Conservation (phyloP, 164 flowering plant genomes). For the Liquidambar formosana region DNA sequence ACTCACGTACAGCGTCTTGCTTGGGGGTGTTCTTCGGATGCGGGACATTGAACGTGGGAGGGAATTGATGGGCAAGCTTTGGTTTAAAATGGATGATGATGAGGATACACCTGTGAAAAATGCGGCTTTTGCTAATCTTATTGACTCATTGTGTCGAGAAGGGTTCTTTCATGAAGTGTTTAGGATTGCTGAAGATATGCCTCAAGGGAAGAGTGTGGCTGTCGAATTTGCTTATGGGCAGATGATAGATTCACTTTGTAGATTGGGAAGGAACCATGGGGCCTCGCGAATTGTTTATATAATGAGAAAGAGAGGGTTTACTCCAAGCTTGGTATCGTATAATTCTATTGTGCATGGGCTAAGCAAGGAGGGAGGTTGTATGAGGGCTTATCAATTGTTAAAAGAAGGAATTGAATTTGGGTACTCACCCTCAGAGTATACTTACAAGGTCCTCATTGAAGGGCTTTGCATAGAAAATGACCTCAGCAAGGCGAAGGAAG, state of each 20-base stretch:
- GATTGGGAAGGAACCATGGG: conserved; percentile 64
- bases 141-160: conserved; percentile 69
- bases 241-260: conserved; percentile 87
- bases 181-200: conserved; percentile 81
- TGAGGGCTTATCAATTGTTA: conserved; percentile 86
- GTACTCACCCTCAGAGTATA: conserved; percentile 61
- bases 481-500: conserved; percentile 58
- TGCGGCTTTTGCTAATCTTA: conserved; percentile 74
- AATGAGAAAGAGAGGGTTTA: conserved; percentile 69
- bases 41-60: conserved; percentile 47
- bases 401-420: conserved; percentile 72
- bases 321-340: conserved; percentile 64
- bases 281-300: conserved; percentile 89
- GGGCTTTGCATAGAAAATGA: conserved; percentile 64
- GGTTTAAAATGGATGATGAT: conserved; percentile 58
- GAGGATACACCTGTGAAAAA: conserved; percentile 42
- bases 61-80: conserved; percentile 58
- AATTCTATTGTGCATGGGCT: conserved; percentile 81
- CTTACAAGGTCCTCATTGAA: conserved; percentile 69
- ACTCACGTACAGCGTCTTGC: conserved; percentile 66
- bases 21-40: conserved; percentile 54
- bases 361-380: conserved; percentile 68
- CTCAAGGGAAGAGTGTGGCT: conserved; percentile 59
- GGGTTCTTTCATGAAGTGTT: conserved; percentile 70
- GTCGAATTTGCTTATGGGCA: conserved; percentile 71